phyloP scores from a whole-genome alignment of 164 flowering plant species.

The Aristolochia californica region DNA sequence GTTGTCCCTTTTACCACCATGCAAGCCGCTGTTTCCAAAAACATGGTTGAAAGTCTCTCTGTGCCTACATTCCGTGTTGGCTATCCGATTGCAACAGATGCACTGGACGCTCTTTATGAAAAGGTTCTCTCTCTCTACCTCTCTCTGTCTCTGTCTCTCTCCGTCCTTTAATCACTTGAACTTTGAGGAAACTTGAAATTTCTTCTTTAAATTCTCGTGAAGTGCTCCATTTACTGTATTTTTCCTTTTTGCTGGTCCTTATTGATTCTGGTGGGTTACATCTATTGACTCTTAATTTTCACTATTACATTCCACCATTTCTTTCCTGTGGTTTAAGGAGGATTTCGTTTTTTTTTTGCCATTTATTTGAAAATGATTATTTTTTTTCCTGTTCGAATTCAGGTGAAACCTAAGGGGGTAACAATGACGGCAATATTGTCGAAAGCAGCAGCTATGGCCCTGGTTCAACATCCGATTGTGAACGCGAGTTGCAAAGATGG shows the following conservation, averaged over 20 bases:
- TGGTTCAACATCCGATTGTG: conserved; percentile 87
- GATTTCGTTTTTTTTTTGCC: neutral
- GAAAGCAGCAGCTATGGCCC: conserved; percentile 81
- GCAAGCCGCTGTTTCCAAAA: conserved; percentile 82
- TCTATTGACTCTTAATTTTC: too few species aligned
- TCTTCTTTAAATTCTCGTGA: neutral
- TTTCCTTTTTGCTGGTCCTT: neutral
- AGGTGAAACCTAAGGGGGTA: conserved; percentile 92
- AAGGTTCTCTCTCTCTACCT: conserved; percentile 27
- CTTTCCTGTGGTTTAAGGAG: neutral
- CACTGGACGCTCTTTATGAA: conserved; percentile 70
- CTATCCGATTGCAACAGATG: conserved; percentile 70
- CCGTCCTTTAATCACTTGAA: neutral
- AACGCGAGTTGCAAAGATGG: conserved; percentile 84
- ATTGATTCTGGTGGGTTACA: neutral
- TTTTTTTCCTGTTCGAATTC: neutral
- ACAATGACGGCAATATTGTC: conserved; percentile 90
- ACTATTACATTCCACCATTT: neutral
- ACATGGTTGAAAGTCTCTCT: conserved; percentile 81
- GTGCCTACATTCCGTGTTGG: conserved; percentile 92
- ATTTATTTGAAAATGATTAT: neutral
- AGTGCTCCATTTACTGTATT: neutral
- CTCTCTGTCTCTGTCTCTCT: neutral
- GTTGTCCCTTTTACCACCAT: conserved; percentile 70
- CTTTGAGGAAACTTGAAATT: neutral